A percentile compares a stretch with the other conserved stretches of the same genome.
These are phyloP conservation scores for Paramecium sonneborni DNA, from an alignment of 73 alveolate genomes.

Conservation along the genomic window DNA sequence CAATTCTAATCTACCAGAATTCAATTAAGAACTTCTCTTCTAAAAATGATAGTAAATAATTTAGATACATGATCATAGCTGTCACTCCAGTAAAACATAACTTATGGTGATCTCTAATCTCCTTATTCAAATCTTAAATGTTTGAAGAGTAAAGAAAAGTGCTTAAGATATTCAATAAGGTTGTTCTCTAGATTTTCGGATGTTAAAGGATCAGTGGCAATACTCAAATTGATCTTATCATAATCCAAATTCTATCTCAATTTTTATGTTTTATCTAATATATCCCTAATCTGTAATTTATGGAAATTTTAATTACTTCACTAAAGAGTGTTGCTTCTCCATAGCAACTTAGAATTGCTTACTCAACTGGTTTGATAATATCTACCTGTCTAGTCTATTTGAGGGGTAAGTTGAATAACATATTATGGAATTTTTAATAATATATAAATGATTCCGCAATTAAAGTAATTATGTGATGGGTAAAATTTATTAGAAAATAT, in stretches of 20 bases:
- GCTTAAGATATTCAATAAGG: not conserved
- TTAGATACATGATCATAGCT: not conserved
- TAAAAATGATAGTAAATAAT: not conserved
- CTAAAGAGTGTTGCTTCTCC: not conserved
- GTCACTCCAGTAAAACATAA: slow-evolving; percentile 32
- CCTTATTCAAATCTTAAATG: slow-evolving; percentile 24
- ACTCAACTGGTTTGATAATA: not conserved
- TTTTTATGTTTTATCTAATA: not conserved
- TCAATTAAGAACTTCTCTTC: not conserved
- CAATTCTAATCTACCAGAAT: slow-evolving; percentile 5
- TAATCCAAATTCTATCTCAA: not conserved
- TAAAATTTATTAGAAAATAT: slow-evolving; percentile 24
- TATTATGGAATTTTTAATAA: slow-evolving; percentile 32
- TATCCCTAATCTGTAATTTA: not conserved
- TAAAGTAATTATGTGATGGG: slow-evolving; percentile 28
- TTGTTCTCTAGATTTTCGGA: not conserved
- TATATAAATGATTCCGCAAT: slow-evolving; percentile 52
- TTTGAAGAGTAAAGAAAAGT: not conserved
- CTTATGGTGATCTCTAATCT: not conserved
- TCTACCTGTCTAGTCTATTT: slow-evolving; percentile 39
- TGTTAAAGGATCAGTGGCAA: slow-evolving; percentile 17
- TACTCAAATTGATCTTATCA: slow-evolving; percentile 2
- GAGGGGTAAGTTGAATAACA: slow-evolving; percentile 45
- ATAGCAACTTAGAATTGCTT: not conserved
- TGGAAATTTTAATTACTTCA: not conserved